Evolutionary conservation across 2,329 filamentous ascomycete species (phyloP).

Genomic region (Clarireedia sp.): DNA sequence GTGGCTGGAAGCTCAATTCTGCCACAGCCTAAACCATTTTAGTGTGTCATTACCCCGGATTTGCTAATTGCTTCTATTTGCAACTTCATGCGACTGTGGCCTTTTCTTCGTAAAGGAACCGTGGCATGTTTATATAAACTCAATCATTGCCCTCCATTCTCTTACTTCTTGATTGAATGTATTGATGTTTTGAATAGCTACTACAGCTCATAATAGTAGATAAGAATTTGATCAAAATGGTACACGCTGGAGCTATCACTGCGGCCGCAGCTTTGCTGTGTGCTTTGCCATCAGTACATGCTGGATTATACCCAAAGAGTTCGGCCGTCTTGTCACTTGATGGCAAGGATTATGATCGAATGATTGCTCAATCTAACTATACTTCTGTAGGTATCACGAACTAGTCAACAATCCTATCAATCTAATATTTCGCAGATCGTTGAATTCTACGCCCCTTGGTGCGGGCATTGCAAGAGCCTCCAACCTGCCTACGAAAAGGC

Average conservation of each 20-base stretch:
- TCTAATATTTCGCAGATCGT: constrained; percentile 39
- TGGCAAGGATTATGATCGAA: constrained; percentile 66
- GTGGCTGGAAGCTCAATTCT: not conserved
- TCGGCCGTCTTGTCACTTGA: constrained; percentile 82
- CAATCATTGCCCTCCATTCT: not conserved
- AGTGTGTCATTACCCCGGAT: constrained; percentile 7
- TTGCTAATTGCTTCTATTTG: constrained; percentile 1
- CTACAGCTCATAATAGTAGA: constrained; percentile 21
- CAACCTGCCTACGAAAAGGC: constrained; percentile 94
- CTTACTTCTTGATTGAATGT: not conserved
- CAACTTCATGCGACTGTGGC: constrained; percentile 11
- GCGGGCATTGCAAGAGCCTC: constrained; percentile 92
- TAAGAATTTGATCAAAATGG: constrained; percentile 36
- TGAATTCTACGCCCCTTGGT: constrained; percentile 97
- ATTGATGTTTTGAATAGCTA: constrained; percentile 11
- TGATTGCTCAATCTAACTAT: constrained; percentile 85
- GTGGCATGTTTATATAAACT: not conserved
- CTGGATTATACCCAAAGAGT: constrained; percentile 74
- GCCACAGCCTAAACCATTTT: not conserved
- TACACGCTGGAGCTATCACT: constrained; percentile 44
- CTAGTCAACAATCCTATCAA: constrained; percentile 1
- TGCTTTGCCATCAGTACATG: constrained; percentile 50
- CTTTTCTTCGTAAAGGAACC: constrained; percentile 1
- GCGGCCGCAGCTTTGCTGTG: constrained; percentile 55
- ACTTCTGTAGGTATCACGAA: constrained; percentile 60